Percentiles rank a stretch among this genome's conserved stretches.
Evolutionary conservation across 2,329 filamentous ascomycete species (phyloP).

Genomic region (Neofusicoccum ribis): DNA sequence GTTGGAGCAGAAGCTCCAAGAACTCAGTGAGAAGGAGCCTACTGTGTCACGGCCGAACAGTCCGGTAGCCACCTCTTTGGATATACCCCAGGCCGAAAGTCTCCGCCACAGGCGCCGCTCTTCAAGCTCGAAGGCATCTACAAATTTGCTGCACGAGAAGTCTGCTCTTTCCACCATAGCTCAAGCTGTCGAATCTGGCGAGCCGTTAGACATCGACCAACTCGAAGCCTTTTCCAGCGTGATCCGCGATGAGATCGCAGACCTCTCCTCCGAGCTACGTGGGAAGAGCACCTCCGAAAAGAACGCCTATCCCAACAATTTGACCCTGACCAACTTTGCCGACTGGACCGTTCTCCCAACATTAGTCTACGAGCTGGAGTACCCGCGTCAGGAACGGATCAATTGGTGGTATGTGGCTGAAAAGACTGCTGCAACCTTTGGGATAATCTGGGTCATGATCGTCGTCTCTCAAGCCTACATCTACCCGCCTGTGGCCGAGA

Average conservation of each 20-base stretch:
- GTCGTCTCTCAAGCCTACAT: conserved; percentile 75
- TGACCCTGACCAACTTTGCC: conserved; percentile 64
- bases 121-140: conserved; percentile 41
- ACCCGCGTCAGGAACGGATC: conserved; percentile 68
- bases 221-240: conserved; percentile 64
- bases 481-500: conserved; percentile 71
- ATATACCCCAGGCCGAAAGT: conserved; percentile 13
- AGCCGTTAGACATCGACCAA: conserved; percentile 63
- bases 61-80: conserved; percentile 5
- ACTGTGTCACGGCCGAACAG: conserved; percentile 21
- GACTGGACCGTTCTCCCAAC: conserved; percentile 76
- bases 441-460: conserved; percentile 76
- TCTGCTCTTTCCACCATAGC: conserved; percentile 63
- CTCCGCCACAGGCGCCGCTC: conserved; percentile 32
- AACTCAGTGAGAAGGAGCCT: conserved; percentile 57
- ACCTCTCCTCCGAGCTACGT: conserved; percentile 63
- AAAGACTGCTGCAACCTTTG: conserved; percentile 69
- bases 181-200: conserved; percentile 60
- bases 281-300: conserved; percentile 57
- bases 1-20: conserved; percentile 54
- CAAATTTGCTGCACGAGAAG: conserved; percentile 46
- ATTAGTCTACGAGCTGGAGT: conserved; percentile 76
- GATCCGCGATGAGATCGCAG: conserved; percentile 66
- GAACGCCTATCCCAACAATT: conserved; percentile 67
- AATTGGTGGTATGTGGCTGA: conserved; percentile 76